These are phyloP conservation scores for Trametes gibbosa DNA, from an alignment of 768 basidiomycete species.

Conservation along the genomic window DNA sequence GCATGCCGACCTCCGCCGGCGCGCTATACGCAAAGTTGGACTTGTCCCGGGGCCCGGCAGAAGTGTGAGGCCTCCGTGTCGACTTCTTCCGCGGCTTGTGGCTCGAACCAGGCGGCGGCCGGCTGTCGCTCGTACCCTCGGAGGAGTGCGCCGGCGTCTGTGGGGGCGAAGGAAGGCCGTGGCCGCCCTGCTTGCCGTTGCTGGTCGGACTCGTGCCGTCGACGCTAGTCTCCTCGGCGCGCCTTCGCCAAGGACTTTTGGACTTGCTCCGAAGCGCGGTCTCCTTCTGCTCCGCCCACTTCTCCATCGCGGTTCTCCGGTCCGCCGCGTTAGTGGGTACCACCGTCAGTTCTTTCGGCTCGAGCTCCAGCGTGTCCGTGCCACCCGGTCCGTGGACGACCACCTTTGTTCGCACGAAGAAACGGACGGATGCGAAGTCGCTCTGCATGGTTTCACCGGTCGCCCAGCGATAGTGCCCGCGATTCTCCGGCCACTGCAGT, in stretches of 20 bases:
- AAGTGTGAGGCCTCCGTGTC: conserved; percentile 65
- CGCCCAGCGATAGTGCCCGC: conserved; percentile 71
- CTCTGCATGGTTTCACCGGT: conserved; percentile 76
- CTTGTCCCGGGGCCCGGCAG: conserved; percentile 67
- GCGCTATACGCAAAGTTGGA: conserved; percentile 30
- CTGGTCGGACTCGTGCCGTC: background rate
- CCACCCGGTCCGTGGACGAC: conserved; percentile 49
- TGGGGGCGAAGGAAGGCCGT: conserved; percentile 16
- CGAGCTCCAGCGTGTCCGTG: conserved; percentile 67
- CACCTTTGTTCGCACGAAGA: conserved; percentile 71
- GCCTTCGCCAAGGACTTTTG: conserved; percentile 21
- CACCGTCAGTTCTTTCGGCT: conserved; percentile 61
- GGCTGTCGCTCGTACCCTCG: background rate
- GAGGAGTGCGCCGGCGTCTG: conserved; percentile 16
- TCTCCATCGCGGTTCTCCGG: conserved; percentile 59
- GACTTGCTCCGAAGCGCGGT: conserved; percentile 20
- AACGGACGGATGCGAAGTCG: conserved; percentile 61
- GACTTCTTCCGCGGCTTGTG: conserved; percentile 26
- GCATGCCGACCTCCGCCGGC: conserved; percentile 9
- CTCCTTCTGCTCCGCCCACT: conserved; percentile 46
- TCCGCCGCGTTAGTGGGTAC: conserved; percentile 72
- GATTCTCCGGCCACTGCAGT: conserved; percentile 69
- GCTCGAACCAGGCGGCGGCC: conserved; percentile 6
- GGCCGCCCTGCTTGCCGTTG: background rate
- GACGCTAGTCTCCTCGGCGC: conserved; percentile 9